A percentile compares a stretch with the other conserved stretches of the same genome.
Evolutionary conservation across 2,329 filamentous ascomycete genomes (phyloP).

Genomic region (Aspergillus transmontanensis): DNA sequence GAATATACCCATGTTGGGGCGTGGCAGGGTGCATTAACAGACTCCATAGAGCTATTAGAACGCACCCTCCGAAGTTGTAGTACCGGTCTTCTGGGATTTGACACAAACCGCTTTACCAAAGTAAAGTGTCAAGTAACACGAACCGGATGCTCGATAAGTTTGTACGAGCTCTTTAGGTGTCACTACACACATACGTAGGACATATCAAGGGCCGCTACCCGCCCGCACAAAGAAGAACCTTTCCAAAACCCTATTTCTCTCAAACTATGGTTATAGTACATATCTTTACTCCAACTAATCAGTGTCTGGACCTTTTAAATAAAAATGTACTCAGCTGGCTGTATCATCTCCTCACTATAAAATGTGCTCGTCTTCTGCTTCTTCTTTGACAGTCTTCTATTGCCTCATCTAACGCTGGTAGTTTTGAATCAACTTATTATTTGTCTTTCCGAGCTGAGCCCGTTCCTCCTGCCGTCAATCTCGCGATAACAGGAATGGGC

Average conservation of each 20-base stretch:
- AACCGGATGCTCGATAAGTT: too few species aligned
- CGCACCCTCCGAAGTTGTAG: too few species aligned
- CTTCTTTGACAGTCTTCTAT: not conserved
- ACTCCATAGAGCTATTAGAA: too few species aligned
- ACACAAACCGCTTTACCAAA: too few species aligned
- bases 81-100: too few species aligned
- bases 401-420: not conserved
- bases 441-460: not conserved
- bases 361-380: not conserved
- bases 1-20: not conserved
- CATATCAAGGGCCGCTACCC: too few species aligned
- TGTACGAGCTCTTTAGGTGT: too few species aligned
- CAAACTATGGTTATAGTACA: not conserved
- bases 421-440: not conserved
- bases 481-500: conserved; percentile 29
- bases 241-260: too few species aligned
- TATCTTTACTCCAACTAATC: not conserved
- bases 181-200: not conserved
- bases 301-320: not conserved
- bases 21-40: not conserved
- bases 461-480: conserved; percentile 8
- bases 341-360: not conserved
- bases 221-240: not conserved
- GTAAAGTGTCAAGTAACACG: too few species aligned
- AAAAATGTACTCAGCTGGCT: not conserved